Conservation (phyloP, 2,329 filamentous ascomycete species). For the Dryadomyces quercus-mongolicae region DNA sequence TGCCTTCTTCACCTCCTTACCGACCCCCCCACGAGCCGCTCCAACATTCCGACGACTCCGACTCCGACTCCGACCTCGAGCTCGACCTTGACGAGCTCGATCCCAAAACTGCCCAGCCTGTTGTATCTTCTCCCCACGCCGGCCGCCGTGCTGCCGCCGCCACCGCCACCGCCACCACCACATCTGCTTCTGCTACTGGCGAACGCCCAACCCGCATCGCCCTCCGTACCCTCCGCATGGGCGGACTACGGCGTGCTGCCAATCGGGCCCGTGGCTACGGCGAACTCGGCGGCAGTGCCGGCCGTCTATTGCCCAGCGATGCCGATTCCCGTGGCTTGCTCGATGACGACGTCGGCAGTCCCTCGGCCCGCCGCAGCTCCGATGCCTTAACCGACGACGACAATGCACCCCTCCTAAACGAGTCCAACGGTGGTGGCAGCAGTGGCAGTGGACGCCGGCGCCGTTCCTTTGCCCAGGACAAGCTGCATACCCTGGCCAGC, state of each 20-base stretch:
- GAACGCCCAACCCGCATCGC: conserved; percentile 51
- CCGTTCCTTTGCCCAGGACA: conserved; percentile 27
- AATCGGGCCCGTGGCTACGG: conserved; percentile 46
- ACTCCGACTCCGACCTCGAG: conserved; percentile 68
- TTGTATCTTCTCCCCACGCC: conserved; percentile 17
- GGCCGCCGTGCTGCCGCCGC: conserved; percentile 24
- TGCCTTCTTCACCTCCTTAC: conserved; percentile 39
- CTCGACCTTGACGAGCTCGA: conserved; percentile 73
- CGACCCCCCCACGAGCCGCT: conserved; percentile 26
- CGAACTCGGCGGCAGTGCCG: conserved; percentile 43
- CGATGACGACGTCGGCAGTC: conserved; percentile 25
- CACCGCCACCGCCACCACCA: conserved; percentile 15
- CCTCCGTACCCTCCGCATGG: conserved; percentile 57
- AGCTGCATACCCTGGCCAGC: conserved; percentile 29
- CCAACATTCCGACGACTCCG: conserved; percentile 39
- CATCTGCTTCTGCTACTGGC: background rate
- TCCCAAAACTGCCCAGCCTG: conserved; percentile 29
- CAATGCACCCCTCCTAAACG: conserved; percentile 59
- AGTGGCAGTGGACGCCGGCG: conserved; percentile 20
- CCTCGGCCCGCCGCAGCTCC: conserved; percentile 39
- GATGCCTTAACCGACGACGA: conserved; percentile 53
- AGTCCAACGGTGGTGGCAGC: conserved; percentile 17
- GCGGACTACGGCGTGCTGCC: conserved; percentile 43
- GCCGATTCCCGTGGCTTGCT: conserved; percentile 31
- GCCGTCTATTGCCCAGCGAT: conserved; percentile 23